Base-by-base conservation (phyloP, 331 rosid genomes). In the Acacia pycnantha region DNA sequence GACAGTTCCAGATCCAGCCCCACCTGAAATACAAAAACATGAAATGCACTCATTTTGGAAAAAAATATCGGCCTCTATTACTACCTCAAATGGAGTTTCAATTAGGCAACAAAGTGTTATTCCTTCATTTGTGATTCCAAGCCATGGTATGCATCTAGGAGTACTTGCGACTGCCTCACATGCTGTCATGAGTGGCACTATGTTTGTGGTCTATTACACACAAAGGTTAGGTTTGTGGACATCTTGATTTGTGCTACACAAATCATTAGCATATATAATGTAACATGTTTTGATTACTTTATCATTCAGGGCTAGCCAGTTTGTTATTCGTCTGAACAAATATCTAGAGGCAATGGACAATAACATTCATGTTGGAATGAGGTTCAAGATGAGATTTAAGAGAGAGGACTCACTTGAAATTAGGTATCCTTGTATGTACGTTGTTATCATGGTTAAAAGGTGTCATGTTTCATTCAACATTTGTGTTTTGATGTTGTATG, bases 111-210 rank as follows among this genome's bases (percentile, higher is more conserved):
- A 82, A 78, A 85, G 84, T 82, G 81, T 72, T 13, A 88, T 94
- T 88, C 96, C 94, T 62, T 43, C 46, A 19, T 91, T 94, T 8
- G 96, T 91, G 84, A 91, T 90, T 77, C 90, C 98, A 11, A 90
- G 92, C 90, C 92, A 91, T 64, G 91, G 90, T 70, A 92, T 92
- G 97, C 96, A 90, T 82, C 93, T 92, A 61, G 96, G 97, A 70
- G 97, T 94, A 75, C 93, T 92, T 77, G 97, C 97, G 61, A 92
- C 97, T 62, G 97, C 98, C 48, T 88, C 93, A 51, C 98, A 92
- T 86, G 97, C 97, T 47, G 84, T 92, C 68, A 51, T 66, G 77
- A 90, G 93, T 22, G 79, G 72, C 53, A 90, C 92, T 19, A 82
- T 88, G 83, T 94, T 94, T 73, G 82, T 89, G n/a, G 98, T 92